Evolutionary conservation across 2,329 filamentous ascomycete species (phyloP).

Genomic region (Albifimbria verrucaria): DNA sequence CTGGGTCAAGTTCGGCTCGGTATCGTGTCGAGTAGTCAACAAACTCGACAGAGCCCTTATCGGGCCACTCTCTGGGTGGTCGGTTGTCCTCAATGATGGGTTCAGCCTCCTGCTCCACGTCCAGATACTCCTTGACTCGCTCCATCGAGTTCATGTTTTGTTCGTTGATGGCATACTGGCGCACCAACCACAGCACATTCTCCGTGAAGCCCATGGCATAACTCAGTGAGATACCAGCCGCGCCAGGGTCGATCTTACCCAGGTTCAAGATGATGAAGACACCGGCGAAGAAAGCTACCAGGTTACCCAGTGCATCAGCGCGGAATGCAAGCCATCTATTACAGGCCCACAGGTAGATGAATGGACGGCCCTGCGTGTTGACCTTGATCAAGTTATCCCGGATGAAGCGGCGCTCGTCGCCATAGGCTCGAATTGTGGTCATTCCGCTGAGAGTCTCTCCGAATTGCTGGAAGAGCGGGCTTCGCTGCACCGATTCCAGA

Average conservation of each 20-base stretch:
- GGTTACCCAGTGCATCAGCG: slow-evolving; percentile 83
- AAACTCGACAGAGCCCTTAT: slow-evolving; percentile 82
- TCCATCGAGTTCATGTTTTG: slow-evolving; percentile 99
- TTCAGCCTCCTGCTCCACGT: slow-evolving; percentile 89
- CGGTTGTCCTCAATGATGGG: slow-evolving; percentile 74
- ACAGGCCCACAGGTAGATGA: slow-evolving; percentile 93
- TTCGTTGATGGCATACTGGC: slow-evolving; percentile 90
- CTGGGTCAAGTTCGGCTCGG: slow-evolving; percentile 79
- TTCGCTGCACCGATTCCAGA: slow-evolving; percentile 89
- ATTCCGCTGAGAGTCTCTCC: slow-evolving; percentile 93
- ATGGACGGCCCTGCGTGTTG: slow-evolving; percentile 87
- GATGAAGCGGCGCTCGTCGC: slow-evolving; percentile 89
- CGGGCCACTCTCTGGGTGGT: slow-evolving; percentile 80
- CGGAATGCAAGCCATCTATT: slow-evolving; percentile 96
- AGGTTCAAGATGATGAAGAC: slow-evolving; percentile 85
- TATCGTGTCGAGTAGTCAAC: slow-evolving; percentile 87
- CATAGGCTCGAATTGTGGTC: slow-evolving; percentile 94
- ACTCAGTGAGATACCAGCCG: slow-evolving; percentile 88
- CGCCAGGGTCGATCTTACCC: slow-evolving; percentile 81
- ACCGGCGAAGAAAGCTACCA: slow-evolving; percentile 91
- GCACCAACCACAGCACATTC: slow-evolving; percentile 93
- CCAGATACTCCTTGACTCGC: slow-evolving; percentile 93
- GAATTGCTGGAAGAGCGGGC: slow-evolving; percentile 95
- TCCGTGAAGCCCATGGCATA: slow-evolving; percentile 97
- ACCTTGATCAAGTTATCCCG: slow-evolving; percentile 85